A percentile compares a stretch with the other conserved stretches of the same genome.
These are phyloP conservation scores for Gossypium davidsonii DNA, from an alignment of 441 rosid genomes.

Conservation along the genomic window DNA sequence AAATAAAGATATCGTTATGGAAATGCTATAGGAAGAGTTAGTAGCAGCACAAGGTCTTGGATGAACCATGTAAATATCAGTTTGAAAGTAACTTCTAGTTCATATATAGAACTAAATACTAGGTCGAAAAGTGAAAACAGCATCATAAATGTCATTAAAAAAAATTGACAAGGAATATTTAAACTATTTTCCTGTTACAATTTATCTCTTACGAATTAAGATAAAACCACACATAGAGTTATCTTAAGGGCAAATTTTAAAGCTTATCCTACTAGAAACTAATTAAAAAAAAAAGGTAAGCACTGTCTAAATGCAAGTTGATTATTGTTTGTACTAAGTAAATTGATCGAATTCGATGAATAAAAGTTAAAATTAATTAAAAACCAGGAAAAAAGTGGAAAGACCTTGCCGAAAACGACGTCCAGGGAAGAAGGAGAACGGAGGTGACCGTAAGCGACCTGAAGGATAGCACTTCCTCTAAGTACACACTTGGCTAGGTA, in stretches of 20 bases:
- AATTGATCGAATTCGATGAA: neutral
- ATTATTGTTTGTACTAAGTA: neutral
- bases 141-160: neutral
- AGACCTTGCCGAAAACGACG: constrained; percentile 84
- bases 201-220: neutral
- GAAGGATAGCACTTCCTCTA: constrained; percentile 74
- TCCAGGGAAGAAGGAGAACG: constrained; percentile 65
- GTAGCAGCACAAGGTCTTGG: neutral
- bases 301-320: neutral
- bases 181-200: neutral
- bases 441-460: constrained; percentile 71
- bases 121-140: neutral
- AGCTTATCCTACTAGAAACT: neutral
- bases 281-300: neutral
- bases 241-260: neutral
- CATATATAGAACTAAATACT: neutral
- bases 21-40: constrained; percentile 1
- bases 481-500: constrained; percentile 90
- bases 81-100: constrained; percentile 1
- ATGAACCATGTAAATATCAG: neutral
- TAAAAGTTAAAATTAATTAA: neutral
- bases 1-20: neutral
- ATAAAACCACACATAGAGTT: neutral
- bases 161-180: neutral
- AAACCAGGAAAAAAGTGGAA: neutral